Evolutionary conservation across 805 yeast species (phyloP).

Genomic region (Ascoidea asiatica): DNA sequence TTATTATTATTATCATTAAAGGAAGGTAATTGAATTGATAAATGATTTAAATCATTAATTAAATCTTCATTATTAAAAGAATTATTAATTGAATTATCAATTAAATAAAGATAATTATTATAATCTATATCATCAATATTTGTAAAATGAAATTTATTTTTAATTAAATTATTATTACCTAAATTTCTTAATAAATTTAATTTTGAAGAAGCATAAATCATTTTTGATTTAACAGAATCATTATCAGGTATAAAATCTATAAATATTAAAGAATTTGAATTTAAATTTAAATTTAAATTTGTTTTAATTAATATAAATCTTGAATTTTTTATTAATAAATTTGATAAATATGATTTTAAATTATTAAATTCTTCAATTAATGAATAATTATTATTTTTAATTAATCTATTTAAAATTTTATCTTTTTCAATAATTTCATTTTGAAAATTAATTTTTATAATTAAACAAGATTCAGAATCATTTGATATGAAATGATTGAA

Average conservation of each 20-base stretch:
- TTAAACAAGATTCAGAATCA: slow-evolving; percentile 15
- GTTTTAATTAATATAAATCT: no score
- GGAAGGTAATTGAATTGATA: not conserved
- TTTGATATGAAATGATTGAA: slow-evolving; percentile 29
- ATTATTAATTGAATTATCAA: slow-evolving; percentile 7
- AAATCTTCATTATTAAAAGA: not conserved
- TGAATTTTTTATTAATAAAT: no score
- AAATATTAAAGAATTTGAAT: no score
- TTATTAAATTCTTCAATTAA: no score
- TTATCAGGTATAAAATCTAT: slow-evolving; percentile 79
- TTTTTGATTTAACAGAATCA: slow-evolving; percentile 71
- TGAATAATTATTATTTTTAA: no score
- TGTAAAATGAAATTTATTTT: slow-evolving; percentile 22
- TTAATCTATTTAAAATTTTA: no score
- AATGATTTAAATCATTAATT: not conserved
- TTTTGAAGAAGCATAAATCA: slow-evolving; percentile 90
- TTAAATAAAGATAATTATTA: slow-evolving; percentile 30
- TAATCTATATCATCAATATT: slow-evolving; percentile 38
- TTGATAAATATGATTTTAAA: no score
- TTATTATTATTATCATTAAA: slow-evolving; percentile 6
- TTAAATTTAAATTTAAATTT: no score
- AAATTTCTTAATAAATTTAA: slow-evolving; percentile 61
- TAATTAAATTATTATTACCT: slow-evolving; percentile 38
- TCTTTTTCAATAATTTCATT: slow-evolving; percentile 22
- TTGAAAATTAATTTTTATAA: slow-evolving; percentile 16